Evolutionary conservation across 1,139 yeast genomes (phyloP), one percentile per base, ranked within the genome.

Genomic region (Yamadazyma atmosphaerica): DNA sequence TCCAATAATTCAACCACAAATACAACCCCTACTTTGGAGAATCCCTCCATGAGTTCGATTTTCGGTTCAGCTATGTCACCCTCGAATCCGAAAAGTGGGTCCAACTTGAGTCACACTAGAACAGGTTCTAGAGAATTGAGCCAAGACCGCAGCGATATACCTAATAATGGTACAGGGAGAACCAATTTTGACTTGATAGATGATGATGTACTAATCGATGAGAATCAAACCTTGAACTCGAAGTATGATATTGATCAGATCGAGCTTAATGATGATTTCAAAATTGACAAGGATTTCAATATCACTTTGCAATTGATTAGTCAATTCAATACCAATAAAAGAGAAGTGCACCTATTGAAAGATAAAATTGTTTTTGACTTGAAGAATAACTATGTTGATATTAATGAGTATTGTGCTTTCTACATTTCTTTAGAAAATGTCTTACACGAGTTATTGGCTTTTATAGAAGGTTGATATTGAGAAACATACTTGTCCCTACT

Each of bases 361-460:
- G 69, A 67, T 33, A 70, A 69, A 46, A 67, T 71, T 17, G 56
- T 58, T 38, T 71, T 68, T 40, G 75, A 70, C 43, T 63, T 70
- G 43, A 55, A 68, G 32, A 69, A 71, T 50, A 71, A 71, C 42
- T 70, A 63, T 49, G 74, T 70, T 30, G 74, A 70, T 51, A 61
- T 69, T 33, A 69, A 68, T 44, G 76, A 71, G 44, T 71, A 70
- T 40, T 71, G 77, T 59, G 67, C 74, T 1, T 69, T 71, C 45
- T 71, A 69, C 44, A 55, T 67, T 29, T 63, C 71, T 23, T 61
- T 70, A 50, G 77, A 71, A 43, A 65, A 66, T 43, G 58, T 70
- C 13, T 50, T 71, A 19, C 68, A 61, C 41, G 74, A 68, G 43
- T 54, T 70, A 24, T 63, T 70, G 63, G 64, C 65, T 34, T 69